A percentile compares a stretch with the other conserved stretches of the same genome.
phyloP scores from a whole-genome alignment of 2,329 filamentous ascomycete genomes.

The Neoascochyta sp. region DNA sequence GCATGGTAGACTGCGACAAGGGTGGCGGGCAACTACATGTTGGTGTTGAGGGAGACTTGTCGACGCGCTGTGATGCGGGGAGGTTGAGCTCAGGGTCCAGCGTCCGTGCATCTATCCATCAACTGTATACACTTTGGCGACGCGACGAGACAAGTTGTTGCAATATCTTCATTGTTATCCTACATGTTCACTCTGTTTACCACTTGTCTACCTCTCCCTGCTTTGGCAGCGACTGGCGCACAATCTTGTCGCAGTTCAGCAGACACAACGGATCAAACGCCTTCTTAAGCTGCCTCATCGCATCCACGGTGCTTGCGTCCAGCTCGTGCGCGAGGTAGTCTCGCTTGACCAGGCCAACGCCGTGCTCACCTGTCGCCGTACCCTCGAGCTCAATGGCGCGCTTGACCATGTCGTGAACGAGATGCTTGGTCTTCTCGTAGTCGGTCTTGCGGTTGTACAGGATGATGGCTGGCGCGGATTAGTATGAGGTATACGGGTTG shows the following conservation, averaged over 20 bases:
- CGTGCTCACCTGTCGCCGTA: constrained; percentile 82
- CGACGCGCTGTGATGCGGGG: constrained; percentile 4
- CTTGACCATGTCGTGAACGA: constrained; percentile 83
- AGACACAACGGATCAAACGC: constrained; percentile 72
- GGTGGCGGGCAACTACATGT: constrained; percentile 5
- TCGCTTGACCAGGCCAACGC: constrained; percentile 77
- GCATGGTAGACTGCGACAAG: constrained; percentile 19
- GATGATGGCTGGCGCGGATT: constrained; percentile 50
- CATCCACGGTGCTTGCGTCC: constrained; percentile 68
- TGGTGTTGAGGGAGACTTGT: constrained; percentile 1
- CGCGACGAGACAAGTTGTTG: too few species aligned
- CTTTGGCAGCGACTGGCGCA: constrained; percentile 52
- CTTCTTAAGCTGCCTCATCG: constrained; percentile 82
- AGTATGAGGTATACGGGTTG: constrained; percentile 1
- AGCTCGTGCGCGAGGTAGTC: constrained; percentile 79
- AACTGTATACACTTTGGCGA: too few species aligned
- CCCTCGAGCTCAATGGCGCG: constrained; percentile 80
- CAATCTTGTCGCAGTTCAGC: constrained; percentile 63
- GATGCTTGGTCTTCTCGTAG: constrained; percentile 61
- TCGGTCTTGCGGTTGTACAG: constrained; percentile 63
- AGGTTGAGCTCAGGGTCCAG: constrained; percentile 4
- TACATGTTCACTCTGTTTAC: too few species aligned
- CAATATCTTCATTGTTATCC: too few species aligned
- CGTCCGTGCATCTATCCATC: too few species aligned
- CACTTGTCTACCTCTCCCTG: constrained; percentile 49